Evolutionary conservation across 805 yeast genomes (phyloP).

Genomic region (Grigorovia humatica): DNA sequence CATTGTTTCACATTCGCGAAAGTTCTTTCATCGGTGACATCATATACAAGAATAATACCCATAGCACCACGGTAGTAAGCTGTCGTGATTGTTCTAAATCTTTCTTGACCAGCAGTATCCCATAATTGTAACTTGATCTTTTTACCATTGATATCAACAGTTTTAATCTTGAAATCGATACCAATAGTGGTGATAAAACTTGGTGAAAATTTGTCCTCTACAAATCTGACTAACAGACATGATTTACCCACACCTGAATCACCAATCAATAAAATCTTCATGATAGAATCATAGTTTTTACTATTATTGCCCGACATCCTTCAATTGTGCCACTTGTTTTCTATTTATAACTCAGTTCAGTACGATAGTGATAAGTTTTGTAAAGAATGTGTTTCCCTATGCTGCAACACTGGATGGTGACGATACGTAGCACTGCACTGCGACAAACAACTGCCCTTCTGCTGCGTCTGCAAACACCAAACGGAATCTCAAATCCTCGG

Average conservation of each 20-base stretch:
- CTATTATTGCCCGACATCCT: constrained; percentile 24
- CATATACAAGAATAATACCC: constrained; percentile 78
- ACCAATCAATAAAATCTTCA: constrained; percentile 87
- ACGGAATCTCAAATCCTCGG: too few species aligned
- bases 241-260: constrained; percentile 89
- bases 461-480: too few species aligned
- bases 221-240: constrained; percentile 82
- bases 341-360: too few species aligned
- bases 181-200: constrained; percentile 96
- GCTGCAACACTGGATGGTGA: too few species aligned
- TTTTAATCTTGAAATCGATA: constrained; percentile 94
- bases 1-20: constrained; percentile 89
- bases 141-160: constrained; percentile 87
- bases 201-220: constrained; percentile 94
- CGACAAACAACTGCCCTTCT: too few species aligned
- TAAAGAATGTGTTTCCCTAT: too few species aligned
- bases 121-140: constrained; percentile 89
- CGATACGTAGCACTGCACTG: too few species aligned
- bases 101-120: constrained; percentile 98
- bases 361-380: too few species aligned
- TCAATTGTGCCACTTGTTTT: not conserved
- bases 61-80: constrained; percentile 85
- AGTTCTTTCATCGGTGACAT: constrained; percentile 81
- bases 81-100: constrained; percentile 90
- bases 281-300: constrained; percentile 64